Conservation (phyloP, 1,284 basidiomycete species). For the Fistulina hepatica region DNA sequence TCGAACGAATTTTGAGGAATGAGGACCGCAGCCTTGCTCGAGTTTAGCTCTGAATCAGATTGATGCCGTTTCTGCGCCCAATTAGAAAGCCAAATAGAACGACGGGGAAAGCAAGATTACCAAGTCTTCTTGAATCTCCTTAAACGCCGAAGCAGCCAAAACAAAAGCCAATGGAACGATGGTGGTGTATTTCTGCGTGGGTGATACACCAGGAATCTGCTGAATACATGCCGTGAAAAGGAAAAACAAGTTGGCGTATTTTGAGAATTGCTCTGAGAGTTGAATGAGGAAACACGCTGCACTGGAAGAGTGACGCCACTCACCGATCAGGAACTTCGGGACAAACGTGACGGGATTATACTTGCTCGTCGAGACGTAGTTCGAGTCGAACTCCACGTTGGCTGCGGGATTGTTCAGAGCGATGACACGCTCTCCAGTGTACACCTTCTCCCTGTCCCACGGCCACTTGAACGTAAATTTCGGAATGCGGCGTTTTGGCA, state of each 20-base stretch:
- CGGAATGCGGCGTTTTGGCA: slow-evolving; percentile 19
- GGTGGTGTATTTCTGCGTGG: slow-evolving; percentile 92
- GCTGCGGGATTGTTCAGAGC: slow-evolving; percentile 69
- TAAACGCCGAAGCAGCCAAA: slow-evolving; percentile 90
- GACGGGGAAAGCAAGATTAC: slow-evolving; percentile 25
- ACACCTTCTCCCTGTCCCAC: slow-evolving; percentile 55
- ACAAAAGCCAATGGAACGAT: slow-evolving; percentile 88
- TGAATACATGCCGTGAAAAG: slow-evolving; percentile 97
- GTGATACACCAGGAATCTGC: slow-evolving; percentile 96
- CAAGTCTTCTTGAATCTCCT: slow-evolving; percentile 92
- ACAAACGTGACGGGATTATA: slow-evolving; percentile 86
- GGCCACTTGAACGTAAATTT: slow-evolving; percentile 61
- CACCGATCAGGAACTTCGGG: slow-evolving; percentile 89
- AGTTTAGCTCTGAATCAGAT: slow-evolving; percentile 88
- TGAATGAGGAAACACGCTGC: slow-evolving; percentile 2
- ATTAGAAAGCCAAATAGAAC: slow-evolving; percentile 4
- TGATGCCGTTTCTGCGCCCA: slow-evolving; percentile 80
- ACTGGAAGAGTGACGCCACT: slow-evolving; percentile 22
- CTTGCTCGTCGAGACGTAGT: slow-evolving; percentile 92
- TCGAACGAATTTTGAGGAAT: slow-evolving; percentile 56
- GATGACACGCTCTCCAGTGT: slow-evolving; percentile 59
- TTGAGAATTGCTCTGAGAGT: slow-evolving; percentile 87
- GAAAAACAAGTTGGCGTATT: slow-evolving; percentile 99
- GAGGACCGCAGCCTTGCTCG: slow-evolving; percentile 74
- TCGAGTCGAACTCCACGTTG: slow-evolving; percentile 62